Conservation (phyloP, 768 basidiomycete genomes). For the Amanita muscaria region DNA sequence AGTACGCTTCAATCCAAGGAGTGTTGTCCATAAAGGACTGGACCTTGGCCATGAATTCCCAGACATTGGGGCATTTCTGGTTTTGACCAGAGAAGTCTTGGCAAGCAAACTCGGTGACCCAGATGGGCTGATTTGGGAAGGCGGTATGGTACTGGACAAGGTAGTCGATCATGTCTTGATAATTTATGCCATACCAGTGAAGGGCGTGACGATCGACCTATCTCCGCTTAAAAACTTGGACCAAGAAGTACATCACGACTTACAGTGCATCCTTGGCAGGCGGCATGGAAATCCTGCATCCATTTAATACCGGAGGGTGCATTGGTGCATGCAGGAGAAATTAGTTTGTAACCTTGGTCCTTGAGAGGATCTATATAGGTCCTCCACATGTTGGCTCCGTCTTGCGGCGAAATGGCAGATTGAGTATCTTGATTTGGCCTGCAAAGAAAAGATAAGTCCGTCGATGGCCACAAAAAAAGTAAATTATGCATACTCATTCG, state of each 20-base stretch:
- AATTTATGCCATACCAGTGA: conserved; percentile 60
- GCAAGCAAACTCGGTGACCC: conserved; percentile 68
- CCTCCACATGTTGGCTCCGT: conserved; percentile 50
- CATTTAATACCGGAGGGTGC: conserved; percentile 50
- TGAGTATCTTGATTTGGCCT: conserved; percentile 66
- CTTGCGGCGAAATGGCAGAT: conserved; percentile 44
- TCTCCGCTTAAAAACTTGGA: neutral
- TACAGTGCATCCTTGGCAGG: conserved; percentile 47
- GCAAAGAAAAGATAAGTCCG: conserved; percentile 5
- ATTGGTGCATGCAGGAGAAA: conserved; percentile 63
- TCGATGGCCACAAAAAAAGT: neutral
- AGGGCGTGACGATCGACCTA: conserved; percentile 50
- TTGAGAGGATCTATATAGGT: conserved; percentile 52
- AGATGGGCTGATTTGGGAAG: conserved; percentile 37
- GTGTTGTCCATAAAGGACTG: conserved; percentile 38
- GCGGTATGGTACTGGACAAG: conserved; percentile 35
- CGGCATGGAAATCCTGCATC: conserved; percentile 49
- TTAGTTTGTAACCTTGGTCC: conserved; percentile 43
- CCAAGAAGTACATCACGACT: conserved; percentile 17
- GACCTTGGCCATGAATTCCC: conserved; percentile 37
- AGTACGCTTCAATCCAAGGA: conserved; percentile 31
- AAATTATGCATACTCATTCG: conserved; percentile 62
- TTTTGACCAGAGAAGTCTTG: conserved; percentile 47
- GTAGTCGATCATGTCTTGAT: conserved; percentile 43
- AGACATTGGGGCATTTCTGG: conserved; percentile 35